Percentiles rank a stretch among this genome's conserved stretches.
Conservation (phyloP, 495 filamentous ascomycete genomes). For the Aspergillus saccharolyticus region DNA sequence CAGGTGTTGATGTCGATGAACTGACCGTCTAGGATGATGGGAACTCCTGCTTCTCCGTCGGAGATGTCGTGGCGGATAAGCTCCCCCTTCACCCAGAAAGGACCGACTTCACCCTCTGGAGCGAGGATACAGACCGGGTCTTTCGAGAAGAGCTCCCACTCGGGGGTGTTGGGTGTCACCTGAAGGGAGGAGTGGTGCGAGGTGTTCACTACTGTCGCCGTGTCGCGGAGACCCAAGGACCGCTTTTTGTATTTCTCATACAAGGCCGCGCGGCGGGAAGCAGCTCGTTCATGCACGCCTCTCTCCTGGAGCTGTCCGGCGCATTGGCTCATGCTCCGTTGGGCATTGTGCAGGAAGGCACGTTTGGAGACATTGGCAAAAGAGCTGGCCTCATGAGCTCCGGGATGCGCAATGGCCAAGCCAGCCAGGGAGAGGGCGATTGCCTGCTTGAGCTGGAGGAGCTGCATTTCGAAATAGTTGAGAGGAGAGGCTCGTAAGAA, state of each 20-base stretch:
- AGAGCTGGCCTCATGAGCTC: constrained; percentile 19
- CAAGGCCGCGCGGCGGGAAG: background rate
- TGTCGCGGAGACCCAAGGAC: background rate
- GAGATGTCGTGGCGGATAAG: constrained; percentile 49
- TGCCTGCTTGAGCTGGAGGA: constrained; percentile 10
- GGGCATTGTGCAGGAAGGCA: background rate
- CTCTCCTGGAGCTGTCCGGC: background rate
- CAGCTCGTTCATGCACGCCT: background rate
- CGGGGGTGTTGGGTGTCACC: constrained; percentile 18
- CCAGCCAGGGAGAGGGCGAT: constrained; percentile 17
- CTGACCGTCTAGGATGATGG: constrained; percentile 54
- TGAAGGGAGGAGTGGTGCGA: constrained; percentile 20
- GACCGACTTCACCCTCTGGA: constrained; percentile 50
- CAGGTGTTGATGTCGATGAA: constrained; percentile 54
- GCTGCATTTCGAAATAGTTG: constrained; percentile 8
- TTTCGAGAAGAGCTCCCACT: constrained; percentile 37
- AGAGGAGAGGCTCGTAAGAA: background rate
- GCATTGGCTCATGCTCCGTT: background rate
- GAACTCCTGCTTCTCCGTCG: constrained; percentile 50
- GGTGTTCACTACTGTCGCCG: background rate
- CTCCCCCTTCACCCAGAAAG: constrained; percentile 47
- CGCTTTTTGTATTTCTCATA: background rate
- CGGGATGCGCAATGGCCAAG: constrained; percentile 19
- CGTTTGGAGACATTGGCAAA: constrained; percentile 14
- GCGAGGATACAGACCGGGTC: constrained; percentile 48